Conservation (phyloP, 805 yeast species). For the Teunomyces aglyptinius region DNA sequence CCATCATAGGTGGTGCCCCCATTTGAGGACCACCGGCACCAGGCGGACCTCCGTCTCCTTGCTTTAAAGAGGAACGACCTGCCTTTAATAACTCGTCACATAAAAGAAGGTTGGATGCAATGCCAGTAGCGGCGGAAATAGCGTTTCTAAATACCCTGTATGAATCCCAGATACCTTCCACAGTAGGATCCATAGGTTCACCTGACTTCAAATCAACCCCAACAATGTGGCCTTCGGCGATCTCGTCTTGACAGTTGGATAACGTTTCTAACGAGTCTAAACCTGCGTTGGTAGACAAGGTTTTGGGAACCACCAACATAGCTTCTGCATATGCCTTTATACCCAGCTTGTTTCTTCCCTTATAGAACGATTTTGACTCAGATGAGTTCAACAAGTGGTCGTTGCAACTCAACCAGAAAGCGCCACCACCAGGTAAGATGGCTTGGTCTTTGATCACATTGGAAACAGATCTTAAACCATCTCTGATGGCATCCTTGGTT, state of each 20-base stretch:
- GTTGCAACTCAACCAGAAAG: slow-evolving; percentile 83
- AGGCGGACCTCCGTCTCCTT: slow-evolving; percentile 26
- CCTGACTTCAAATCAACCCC: slow-evolving; percentile 92
- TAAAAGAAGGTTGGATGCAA: slow-evolving; percentile 84
- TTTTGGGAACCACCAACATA: slow-evolving; percentile 86
- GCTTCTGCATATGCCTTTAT: slow-evolving; percentile 93
- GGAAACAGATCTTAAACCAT: slow-evolving; percentile 92
- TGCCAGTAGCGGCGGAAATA: slow-evolving; percentile 87
- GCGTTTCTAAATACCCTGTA: slow-evolving; percentile 93
- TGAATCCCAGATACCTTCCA: slow-evolving; percentile 96
- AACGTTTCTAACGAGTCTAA: slow-evolving; percentile 88
- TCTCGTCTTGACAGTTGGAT: slow-evolving; percentile 85
- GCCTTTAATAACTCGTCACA: slow-evolving; percentile 98
- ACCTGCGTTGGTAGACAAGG: slow-evolving; percentile 89
- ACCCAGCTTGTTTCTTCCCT: slow-evolving; percentile 88
- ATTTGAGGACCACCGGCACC: slow-evolving; percentile 11
- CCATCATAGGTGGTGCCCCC: slow-evolving; percentile 18
- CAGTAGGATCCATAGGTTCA: slow-evolving; percentile 91
- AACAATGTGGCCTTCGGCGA: slow-evolving; percentile 74
- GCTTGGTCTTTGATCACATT: slow-evolving; percentile 83
- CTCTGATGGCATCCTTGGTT: slow-evolving; percentile 95
- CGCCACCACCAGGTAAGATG: slow-evolving; percentile 96
- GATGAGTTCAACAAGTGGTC: slow-evolving; percentile 53
- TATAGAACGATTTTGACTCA: slow-evolving; percentile 51
- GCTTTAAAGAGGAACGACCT: slow-evolving; percentile 88